Evolutionary conservation across 2,329 filamentous ascomycete genomes (phyloP).

Genomic region (Ascochyta viciae-villosae): DNA sequence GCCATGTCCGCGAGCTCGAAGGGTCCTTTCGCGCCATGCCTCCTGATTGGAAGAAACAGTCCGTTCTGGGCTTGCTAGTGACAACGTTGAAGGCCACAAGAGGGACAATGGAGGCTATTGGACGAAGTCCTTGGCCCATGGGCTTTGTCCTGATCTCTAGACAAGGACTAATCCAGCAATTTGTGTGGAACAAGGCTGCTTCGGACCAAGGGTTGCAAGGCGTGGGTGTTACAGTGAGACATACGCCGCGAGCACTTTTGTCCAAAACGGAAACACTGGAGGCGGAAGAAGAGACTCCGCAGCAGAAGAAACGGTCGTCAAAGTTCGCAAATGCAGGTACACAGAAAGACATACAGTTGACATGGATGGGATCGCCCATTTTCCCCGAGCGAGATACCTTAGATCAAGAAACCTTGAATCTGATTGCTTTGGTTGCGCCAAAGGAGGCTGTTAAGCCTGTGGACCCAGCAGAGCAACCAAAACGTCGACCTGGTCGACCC

Average conservation of each 20-base stretch:
- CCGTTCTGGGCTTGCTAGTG: conserved; percentile 73
- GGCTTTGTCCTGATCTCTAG: conserved; percentile 70
- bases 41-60: conserved; percentile 70
- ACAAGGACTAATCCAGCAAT: conserved; percentile 68
- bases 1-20: conserved; percentile 75
- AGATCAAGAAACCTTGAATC: conserved; percentile 32
- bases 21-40: conserved; percentile 80
- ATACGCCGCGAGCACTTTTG: conserved; percentile 32
- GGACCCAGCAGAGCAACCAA: neutral
- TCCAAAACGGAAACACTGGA: conserved; percentile 14
- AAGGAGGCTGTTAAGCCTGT: neutral
- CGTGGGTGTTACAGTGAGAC: conserved; percentile 45
- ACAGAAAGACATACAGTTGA: conserved; percentile 45
- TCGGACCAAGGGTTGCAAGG: conserved; percentile 69
- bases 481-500: neutral
- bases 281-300: conserved; percentile 4
- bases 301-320: conserved; percentile 7
- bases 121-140: conserved; percentile 72
- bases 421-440: conserved; percentile 14
- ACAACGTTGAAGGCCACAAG: conserved; percentile 74
- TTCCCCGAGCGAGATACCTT: conserved; percentile 36
- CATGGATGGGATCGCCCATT: conserved; percentile 48
- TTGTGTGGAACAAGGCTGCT: conserved; percentile 75
- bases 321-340: conserved; percentile 31
- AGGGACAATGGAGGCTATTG: conserved; percentile 77